A percentile compares a stretch with the other conserved stretches of the same genome.
These are phyloP conservation scores for Neophaeococcomyces aloes DNA, from an alignment of 2,329 filamentous ascomycete genomes.

Conservation along the genomic window DNA sequence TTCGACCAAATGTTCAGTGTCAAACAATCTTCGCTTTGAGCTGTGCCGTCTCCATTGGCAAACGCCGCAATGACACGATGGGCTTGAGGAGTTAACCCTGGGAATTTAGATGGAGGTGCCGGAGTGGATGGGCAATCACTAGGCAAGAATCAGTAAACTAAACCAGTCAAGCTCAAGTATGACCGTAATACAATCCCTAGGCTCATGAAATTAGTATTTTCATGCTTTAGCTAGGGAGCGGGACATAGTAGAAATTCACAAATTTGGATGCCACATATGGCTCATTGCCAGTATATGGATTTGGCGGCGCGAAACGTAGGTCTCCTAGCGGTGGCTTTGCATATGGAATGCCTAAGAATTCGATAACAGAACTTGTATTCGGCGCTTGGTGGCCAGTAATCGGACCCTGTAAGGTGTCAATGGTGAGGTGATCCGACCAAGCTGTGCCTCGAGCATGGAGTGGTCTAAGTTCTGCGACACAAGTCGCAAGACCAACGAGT, in stretches of 20 bases:
- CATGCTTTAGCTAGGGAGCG: no score
- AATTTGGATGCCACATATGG: background rate
- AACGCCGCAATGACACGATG: background rate
- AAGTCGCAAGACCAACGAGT: no score
- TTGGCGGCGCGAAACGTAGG: conserved; percentile 2
- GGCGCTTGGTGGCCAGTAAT: background rate
- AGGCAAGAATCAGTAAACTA: no score
- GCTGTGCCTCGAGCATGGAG: no score
- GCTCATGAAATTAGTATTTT: no score
- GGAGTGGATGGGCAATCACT: background rate
- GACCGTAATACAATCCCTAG: no score
- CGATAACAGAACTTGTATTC: background rate
- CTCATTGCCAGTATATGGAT: background rate
- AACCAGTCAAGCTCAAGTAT: no score
- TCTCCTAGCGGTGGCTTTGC: conserved; percentile 41
- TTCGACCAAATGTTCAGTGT: conserved; percentile 28
- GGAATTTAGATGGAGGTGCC: background rate
- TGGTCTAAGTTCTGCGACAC: no score
- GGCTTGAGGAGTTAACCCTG: background rate
- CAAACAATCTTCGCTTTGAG: conserved; percentile 29
- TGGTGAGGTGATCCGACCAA: no score
- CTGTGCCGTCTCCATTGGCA: background rate
- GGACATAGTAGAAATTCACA: background rate
- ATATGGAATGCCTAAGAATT: conserved; percentile 33
- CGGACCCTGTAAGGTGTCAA: background rate